These are phyloP conservation scores for Scheffersomyces quercinus DNA, from an alignment of 1,139 yeast genomes.

Conservation along the genomic window DNA sequence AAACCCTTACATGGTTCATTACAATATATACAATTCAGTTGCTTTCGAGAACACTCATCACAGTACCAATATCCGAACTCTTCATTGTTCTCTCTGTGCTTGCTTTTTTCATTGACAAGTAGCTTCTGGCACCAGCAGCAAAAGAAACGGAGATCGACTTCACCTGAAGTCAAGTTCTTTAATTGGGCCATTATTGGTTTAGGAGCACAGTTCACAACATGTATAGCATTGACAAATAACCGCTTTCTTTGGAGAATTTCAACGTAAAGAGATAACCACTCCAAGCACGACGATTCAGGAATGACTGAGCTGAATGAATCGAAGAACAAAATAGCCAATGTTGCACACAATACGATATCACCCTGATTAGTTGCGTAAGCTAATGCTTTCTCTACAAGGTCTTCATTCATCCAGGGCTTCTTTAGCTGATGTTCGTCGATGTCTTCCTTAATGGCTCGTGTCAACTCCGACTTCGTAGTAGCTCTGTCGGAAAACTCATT, in stretches of 20 bases:
- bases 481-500: not conserved
- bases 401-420: conserved; percentile 35
- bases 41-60: conserved; percentile 61
- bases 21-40: conserved; percentile 78
- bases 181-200: conserved; percentile 37
- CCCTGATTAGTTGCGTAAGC: conserved; percentile 64
- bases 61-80: conserved; percentile 82
- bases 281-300: conserved; percentile 36
- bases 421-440: conserved; percentile 1
- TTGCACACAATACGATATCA: conserved; percentile 62
- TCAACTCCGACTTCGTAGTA: conserved; percentile 27
- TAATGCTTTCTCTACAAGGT: conserved; percentile 42
- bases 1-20: conserved; percentile 76
- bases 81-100: conserved; percentile 25
- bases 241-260: conserved; percentile 54
- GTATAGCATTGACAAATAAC: conserved; percentile 59
- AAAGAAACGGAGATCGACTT: conserved; percentile 60
- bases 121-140: conserved; percentile 71
- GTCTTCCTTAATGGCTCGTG: conserved; percentile 27
- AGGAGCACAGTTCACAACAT: conserved; percentile 53
- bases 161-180: conserved; percentile 48
- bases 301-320: conserved; percentile 25
- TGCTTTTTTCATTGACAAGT: conserved; percentile 63
- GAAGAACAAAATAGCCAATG: conserved; percentile 59
- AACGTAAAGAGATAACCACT: conserved; percentile 60